Evolutionary conservation across 257 asterid genomes (phyloP).

Genomic region (Scutellaria galericulata): DNA sequence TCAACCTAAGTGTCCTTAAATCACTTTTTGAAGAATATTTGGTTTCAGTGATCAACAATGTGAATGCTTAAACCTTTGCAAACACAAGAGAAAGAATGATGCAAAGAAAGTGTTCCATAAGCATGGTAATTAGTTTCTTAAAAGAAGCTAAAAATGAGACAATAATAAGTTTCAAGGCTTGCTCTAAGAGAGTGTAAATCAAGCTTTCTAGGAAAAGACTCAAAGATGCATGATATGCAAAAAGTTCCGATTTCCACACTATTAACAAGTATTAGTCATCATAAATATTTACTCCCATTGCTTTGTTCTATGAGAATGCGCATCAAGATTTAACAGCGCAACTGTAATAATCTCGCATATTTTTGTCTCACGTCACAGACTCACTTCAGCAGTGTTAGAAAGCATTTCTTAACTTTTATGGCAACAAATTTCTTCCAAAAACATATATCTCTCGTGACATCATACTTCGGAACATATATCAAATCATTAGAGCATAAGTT

Average conservation of each 20-base stretch:
- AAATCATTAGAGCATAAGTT: neutral
- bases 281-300: neutral
- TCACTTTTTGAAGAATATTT: neutral
- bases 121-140: neutral
- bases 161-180: neutral
- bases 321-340: conserved; percentile 18
- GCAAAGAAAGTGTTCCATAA: neutral
- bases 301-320: conserved; percentile 2
- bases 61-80: conserved; percentile 10
- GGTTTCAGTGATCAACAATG: neutral
- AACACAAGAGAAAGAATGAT: conserved; percentile 3
- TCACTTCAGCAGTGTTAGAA: neutral
- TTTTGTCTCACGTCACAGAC: neutral
- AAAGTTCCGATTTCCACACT: neutral
- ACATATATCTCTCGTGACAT: conserved; percentile 3
- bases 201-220: conserved; percentile 20
- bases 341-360: conserved; percentile 1
- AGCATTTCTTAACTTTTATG: neutral
- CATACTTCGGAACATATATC: conserved; percentile 3
- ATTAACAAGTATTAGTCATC: neutral
- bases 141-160: conserved; percentile 2
- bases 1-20: conserved; percentile 9
- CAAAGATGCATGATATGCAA: conserved; percentile 14
- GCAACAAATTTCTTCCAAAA: conserved; percentile 1
- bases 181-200: neutral